Evolutionary conservation across 805 yeast species (phyloP).

Genomic region (Ogataea parapolymorpha): DNA sequence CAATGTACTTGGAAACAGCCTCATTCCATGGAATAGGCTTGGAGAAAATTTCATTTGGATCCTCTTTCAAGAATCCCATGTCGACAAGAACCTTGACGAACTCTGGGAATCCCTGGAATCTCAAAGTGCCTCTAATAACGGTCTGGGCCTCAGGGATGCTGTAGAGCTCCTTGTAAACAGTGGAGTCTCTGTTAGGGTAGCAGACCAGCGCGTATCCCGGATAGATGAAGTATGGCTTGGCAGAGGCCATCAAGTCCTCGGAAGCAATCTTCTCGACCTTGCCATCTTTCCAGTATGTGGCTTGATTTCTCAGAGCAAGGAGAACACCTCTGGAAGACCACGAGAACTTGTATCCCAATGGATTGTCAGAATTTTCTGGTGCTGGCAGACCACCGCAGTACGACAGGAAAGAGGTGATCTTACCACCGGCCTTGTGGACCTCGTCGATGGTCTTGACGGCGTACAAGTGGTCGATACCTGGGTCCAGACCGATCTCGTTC

Average conservation of each 20-base stretch:
- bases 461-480: conserved; percentile 97
- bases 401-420: conserved; percentile 88
- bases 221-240: conserved; percentile 91
- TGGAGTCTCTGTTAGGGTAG: conserved; percentile 98
- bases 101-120: conserved; percentile 99
- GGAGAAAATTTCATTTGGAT: conserved; percentile 55
- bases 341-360: conserved; percentile 97
- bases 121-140: conserved; percentile 92
- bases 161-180: conserved; percentile 88
- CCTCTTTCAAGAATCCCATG: conserved; percentile 86
- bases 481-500: conserved; percentile 99
- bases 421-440: conserved; percentile 87
- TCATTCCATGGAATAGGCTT: conserved; percentile 77
- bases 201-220: conserved; percentile 94
- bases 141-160: conserved; percentile 96
- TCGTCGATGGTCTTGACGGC: conserved; percentile 98
- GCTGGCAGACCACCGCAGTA: conserved; percentile 99
- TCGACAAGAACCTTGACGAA: conserved; percentile 94
- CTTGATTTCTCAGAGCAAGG: conserved; percentile 91
- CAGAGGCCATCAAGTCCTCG: conserved; percentile 91
- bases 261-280: conserved; percentile 74
- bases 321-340: conserved; percentile 99
- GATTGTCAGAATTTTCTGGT: conserved; percentile 96
- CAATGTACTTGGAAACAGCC: conserved; percentile 72
- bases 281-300: conserved; percentile 86